Conservation (phyloP, 2,329 filamentous ascomycete genomes). For the Stromatinia cepivora region DNA sequence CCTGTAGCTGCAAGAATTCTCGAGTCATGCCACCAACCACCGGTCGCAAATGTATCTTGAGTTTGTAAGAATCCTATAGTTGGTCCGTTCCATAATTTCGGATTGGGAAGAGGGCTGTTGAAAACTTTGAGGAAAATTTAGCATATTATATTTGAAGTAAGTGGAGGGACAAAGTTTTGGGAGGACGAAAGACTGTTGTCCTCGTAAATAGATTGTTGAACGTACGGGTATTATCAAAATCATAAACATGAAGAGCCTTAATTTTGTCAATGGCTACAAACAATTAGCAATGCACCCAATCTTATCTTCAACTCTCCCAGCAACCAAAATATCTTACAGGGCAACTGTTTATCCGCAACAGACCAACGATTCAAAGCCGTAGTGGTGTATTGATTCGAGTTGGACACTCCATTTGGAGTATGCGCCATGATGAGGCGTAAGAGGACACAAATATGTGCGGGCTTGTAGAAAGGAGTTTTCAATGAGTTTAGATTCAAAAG, state of each 20-base stretch:
- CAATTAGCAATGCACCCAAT: constrained; percentile 26
- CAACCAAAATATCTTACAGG: constrained; percentile 48
- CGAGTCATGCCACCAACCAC: constrained; percentile 96
- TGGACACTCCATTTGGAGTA: constrained; percentile 27
- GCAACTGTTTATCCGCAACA: constrained; percentile 69
- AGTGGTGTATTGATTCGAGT: constrained; percentile 52
- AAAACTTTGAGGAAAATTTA: constrained; percentile 62
- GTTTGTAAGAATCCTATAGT: constrained; percentile 76
- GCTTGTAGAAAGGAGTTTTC: too few relatives aligned
- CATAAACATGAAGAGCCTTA: constrained; percentile 85
- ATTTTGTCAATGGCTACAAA: constrained; percentile 62
- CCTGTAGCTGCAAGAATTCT: constrained; percentile 85
- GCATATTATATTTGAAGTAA: neutral
- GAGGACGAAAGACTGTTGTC: neutral
- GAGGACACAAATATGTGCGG: constrained; percentile 26
- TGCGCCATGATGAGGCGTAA: constrained; percentile 27
- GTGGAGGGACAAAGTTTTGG: neutral
- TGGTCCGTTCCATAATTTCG: constrained; percentile 77
- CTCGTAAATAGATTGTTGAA: constrained; percentile 10
- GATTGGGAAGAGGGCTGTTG: constrained; percentile 85
- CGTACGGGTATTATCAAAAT: constrained; percentile 94
- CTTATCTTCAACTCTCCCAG: neutral
- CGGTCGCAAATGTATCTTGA: constrained; percentile 74
- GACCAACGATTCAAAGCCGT: constrained; percentile 85
- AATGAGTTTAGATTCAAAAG: too few relatives aligned